These are phyloP conservation scores for Auriscalpium orientale DNA, from an alignment of 768 basidiomycete species.

Conservation along the genomic window DNA sequence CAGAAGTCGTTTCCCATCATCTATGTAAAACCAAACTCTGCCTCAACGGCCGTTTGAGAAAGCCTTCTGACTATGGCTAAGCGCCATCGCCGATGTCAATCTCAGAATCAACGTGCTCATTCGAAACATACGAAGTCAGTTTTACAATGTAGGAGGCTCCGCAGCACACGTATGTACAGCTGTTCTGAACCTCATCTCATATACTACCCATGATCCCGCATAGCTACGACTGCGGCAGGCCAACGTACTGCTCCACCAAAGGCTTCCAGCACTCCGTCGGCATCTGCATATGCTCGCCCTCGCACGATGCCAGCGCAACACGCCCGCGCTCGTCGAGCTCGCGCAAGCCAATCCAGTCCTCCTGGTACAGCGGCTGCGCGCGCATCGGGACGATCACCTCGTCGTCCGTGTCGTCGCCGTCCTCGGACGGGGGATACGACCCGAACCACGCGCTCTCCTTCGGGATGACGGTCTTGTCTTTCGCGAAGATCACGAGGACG, in stretches of 20 bases:
- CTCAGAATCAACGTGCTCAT: no score
- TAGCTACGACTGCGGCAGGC: neutral
- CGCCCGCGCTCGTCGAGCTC: slow-evolving; percentile 58
- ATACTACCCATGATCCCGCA: no score
- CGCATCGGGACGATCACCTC: slow-evolving; percentile 60
- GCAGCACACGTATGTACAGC: no score
- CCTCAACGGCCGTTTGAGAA: no score
- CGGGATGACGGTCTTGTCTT: slow-evolving; percentile 73
- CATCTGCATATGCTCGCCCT: slow-evolving; percentile 73
- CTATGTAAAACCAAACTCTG: no score
- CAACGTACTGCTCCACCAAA: slow-evolving; percentile 23
- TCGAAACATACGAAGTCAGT: no score
- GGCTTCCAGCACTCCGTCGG: slow-evolving; percentile 26
- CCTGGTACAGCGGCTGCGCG: slow-evolving; percentile 59
- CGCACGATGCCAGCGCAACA: slow-evolving; percentile 54
- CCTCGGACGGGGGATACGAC: slow-evolving; percentile 43
- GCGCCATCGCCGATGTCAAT: no score
- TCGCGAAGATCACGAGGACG: slow-evolving; percentile 64
- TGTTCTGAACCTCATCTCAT: no score
- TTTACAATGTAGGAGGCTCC: no score
- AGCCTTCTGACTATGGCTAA: no score
- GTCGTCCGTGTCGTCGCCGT: slow-evolving; percentile 19
- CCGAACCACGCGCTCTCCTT: slow-evolving; percentile 88
- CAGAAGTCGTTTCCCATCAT: no score
- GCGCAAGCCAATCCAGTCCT: slow-evolving; percentile 79